Evolutionary conservation across 768 basidiomycete genomes (phyloP), one percentile per base, ranked within the genome.

Genomic region (Fomitopsis serialis): DNA sequence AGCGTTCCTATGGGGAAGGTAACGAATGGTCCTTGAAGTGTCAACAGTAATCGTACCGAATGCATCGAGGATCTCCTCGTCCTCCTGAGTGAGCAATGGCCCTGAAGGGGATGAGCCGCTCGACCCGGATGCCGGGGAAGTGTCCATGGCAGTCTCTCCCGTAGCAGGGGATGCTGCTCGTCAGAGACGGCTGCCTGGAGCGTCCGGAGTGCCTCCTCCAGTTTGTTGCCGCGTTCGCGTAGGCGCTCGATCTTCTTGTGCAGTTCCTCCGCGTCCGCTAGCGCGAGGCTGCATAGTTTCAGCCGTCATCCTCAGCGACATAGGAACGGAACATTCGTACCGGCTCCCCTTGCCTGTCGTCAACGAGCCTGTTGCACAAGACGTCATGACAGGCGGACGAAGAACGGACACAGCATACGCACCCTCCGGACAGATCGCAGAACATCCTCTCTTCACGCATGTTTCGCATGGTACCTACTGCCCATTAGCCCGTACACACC

Each of bases 371-470:
- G 55, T 51, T 13, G 34, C 12, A 21, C 25, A 45, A 42, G 25
- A 24, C 49, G 24, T 21, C 37, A 32, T 32, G 10, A 2, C 51
- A 21, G 4, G 19, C 8, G 50, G 64, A 42, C 13, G 8, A 35
- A 25, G n/a, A 55, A 32, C 29, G 11, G 29, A 32, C 29, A 32
- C 29, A 6, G 29, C 29, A 32, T 48, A 50, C 57, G 43, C 58
- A 84, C 88, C 88, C 52, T 84, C 80, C n/a, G 88, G 88, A 68
- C 88, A 91, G 53, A 90, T 85, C 17, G 80, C 72, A 22, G 80
- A 81, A 61, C 87, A 90, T 32, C 88, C 88, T 61, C 87, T 75
- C 53, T 84, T 84, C 22, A 79, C 78, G 63, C 89, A 91, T 65
- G 82, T 89, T 68, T 85, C 84, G 69, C 88, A 91, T 11, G 88